phyloP scores from a whole-genome alignment of 129 eudicot genomes.

The Rutidosis leptorrhynchoides region DNA sequence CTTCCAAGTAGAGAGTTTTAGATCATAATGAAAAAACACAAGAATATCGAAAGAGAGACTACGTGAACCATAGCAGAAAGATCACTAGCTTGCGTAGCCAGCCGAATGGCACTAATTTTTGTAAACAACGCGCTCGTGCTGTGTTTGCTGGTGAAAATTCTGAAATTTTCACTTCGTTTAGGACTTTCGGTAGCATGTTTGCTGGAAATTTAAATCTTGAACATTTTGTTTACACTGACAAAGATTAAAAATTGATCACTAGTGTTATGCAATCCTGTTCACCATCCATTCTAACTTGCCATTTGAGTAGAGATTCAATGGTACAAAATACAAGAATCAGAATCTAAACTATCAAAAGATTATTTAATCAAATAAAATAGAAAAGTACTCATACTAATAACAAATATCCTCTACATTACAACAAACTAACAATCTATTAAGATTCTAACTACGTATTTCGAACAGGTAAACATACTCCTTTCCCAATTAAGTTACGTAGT shows the following conservation, averaged over 20 bases:
- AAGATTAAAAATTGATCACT: not conserved
- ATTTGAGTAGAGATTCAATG: not conserved
- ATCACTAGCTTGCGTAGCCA: not conserved
- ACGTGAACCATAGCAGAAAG: constrained; percentile 1
- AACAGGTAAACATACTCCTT: not conserved
- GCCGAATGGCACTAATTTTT: not conserved
- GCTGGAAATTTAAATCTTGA: not conserved
- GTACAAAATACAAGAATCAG: not conserved
- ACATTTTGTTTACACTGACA: not conserved
- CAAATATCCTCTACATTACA: constrained; percentile 9
- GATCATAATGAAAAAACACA: no score
- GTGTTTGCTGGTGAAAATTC: not conserved
- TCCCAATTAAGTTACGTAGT: not conserved
- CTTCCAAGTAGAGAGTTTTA: no score
- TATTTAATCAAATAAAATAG: not conserved
- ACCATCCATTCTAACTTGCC: not conserved
- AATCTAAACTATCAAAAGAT: not conserved
- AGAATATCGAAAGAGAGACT: constrained; percentile 8
- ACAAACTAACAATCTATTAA: constrained; percentile 10
- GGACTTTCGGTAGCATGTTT: not conserved
- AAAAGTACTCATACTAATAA: not conserved
- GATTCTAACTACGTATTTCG: not conserved
- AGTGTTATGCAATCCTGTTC: not conserved
- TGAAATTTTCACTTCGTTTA: not conserved
- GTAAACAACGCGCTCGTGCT: not conserved